These are phyloP conservation scores for Fomitopsis palustris DNA, from an alignment of 1,284 basidiomycete genomes.

Conservation along the genomic window DNA sequence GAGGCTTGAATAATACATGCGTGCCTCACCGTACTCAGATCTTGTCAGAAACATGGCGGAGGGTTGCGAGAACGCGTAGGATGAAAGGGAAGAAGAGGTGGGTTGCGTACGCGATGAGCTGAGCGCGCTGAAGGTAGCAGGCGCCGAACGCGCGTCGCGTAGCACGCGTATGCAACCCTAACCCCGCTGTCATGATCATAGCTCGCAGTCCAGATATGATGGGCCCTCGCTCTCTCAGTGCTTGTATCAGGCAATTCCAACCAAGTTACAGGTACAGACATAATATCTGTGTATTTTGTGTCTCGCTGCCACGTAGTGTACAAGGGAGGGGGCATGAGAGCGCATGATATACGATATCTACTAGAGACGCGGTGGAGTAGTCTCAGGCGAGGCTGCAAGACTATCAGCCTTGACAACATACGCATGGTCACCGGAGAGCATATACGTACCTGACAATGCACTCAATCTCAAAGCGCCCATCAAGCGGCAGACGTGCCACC, in stretches of 20 bases:
- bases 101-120: slow-evolving; percentile 13
- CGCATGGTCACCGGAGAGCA: not conserved
- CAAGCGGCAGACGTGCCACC: slow-evolving; percentile 73
- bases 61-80: not conserved
- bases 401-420: not conserved
- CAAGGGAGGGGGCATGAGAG: not conserved
- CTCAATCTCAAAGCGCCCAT: slow-evolving; percentile 90
- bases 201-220: not conserved
- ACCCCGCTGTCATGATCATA: not conserved
- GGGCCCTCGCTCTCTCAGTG: too few relatives aligned
- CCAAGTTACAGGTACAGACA: too few relatives aligned
- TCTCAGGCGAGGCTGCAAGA: slow-evolving; percentile 1
- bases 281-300: not conserved
- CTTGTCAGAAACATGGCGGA: slow-evolving; percentile 82
- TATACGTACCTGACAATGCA: slow-evolving; percentile 56
- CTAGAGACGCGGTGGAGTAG: not conserved
- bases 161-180: slow-evolving; percentile 4
- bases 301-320: not conserved
- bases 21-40: slow-evolving; percentile 78
- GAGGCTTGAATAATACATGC: not conserved
- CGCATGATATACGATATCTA: not conserved
- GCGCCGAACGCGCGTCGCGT: slow-evolving; percentile 26
- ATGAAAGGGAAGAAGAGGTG: not conserved
- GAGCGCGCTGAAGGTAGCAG: slow-evolving; percentile 2
- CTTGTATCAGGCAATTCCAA: too few relatives aligned